Evolutionary conservation across 768 basidiomycete species (phyloP), one percentile per base, ranked within the genome.

Genomic region (Termitomyces sp.): DNA sequence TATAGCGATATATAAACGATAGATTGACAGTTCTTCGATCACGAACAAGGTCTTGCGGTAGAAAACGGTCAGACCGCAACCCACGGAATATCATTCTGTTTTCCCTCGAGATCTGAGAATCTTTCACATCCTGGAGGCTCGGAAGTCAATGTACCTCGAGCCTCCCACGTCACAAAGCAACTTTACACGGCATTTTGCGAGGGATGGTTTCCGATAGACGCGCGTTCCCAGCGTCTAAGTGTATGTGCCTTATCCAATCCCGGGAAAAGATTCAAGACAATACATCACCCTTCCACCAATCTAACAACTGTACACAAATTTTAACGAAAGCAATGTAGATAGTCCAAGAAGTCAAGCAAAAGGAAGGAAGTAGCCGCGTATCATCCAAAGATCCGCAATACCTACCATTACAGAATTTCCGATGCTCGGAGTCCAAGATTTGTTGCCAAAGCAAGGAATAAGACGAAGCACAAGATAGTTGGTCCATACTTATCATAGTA

Each of bases 401-500:
- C 26, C 40, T 18, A 35, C 26, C 23, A 52, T 61, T 55, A 61
- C 48, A 57, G 55, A 79, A 88, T 79, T 70, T 90, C 85, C 13
- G 78, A 71, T 56, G 85, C 65, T 57, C 91, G 77, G 65, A 94
- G 71, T 23, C 79, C 88, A 63, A 95, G 82, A 68, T 95, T 95
- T 62, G 87, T 82, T 23, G 81, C 80, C 54, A 95, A 72, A 18
- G 92, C 90, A 38, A 77, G 73, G 58, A 90, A 81, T 47, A 97
- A 72, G 43, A 88, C 79, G 28, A 83, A 63, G 63, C 89, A 92
- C 26, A 96, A 75, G 4, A 87, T 69, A 1, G 88, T 91, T 40
- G 93, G 93, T 0, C 93, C 92, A 63, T 87, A 93, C 73, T 87
- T 89, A 75, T 96, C 93, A 68, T 94, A 93, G 73, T 96, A 96